A percentile compares a stretch with the other conserved stretches of the same genome.
Evolutionary conservation across 345 rosid species (phyloP).

Genomic region (Salix suchowensis): DNA sequence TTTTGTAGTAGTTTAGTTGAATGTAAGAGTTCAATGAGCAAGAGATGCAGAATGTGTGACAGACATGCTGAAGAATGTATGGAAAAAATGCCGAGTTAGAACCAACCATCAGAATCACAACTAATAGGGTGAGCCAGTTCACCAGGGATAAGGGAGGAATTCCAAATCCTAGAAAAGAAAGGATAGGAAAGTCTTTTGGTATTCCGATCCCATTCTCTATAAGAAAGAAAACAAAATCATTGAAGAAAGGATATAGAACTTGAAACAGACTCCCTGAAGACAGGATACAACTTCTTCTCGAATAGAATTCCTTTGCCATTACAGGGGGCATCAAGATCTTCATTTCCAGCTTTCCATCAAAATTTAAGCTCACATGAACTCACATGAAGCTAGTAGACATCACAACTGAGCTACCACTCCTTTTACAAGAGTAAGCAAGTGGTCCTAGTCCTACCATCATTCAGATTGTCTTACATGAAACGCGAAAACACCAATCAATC

Average conservation of each 20-base stretch:
- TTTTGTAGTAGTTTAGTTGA: background rate
- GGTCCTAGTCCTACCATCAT: background rate
- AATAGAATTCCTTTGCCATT: background rate
- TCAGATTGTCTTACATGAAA: background rate
- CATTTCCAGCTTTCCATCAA: background rate
- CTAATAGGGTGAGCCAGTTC: background rate
- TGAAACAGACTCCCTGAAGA: background rate
- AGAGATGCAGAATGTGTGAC: conserved; percentile 9
- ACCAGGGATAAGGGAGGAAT: background rate
- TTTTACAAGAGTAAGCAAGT: background rate
- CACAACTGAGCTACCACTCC: background rate
- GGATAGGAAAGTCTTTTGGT: background rate
- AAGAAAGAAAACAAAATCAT: background rate
- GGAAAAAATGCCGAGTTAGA: background rate
- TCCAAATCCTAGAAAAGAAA: background rate
- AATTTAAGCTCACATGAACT: background rate
- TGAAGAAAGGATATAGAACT: background rate
- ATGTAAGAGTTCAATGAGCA: background rate
- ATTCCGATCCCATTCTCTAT: background rate
- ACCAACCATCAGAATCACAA: background rate
- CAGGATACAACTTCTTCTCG: background rate
- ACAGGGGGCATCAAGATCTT: background rate
- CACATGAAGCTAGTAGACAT: background rate
- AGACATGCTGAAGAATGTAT: background rate
- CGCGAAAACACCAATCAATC: background rate